A percentile compares a stretch with the other conserved stretches of the same genome.
phyloP scores from a whole-genome alignment of 176 grass and related monocot genomes.

The Secale cereale region DNA sequence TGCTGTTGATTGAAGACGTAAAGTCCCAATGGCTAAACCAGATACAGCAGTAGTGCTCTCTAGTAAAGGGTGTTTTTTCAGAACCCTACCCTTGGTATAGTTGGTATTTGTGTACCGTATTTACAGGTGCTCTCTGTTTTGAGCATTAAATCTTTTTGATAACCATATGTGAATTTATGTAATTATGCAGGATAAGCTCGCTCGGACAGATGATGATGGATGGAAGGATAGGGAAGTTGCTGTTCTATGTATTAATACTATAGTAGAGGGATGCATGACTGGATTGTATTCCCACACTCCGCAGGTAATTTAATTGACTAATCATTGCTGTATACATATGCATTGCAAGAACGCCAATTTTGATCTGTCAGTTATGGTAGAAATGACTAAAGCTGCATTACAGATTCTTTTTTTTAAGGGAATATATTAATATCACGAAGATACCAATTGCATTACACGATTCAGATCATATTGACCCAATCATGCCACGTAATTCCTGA shows the following conservation, averaged over 20 bases:
- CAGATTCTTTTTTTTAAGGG: too few relatives aligned
- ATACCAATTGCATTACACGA: too few relatives aligned
- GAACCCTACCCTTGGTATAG: not conserved
- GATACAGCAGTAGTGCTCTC: not conserved
- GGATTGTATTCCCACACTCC: constrained; percentile 81
- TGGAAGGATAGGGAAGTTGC: constrained; percentile 98
- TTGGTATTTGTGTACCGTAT: not conserved
- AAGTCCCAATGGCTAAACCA: not conserved
- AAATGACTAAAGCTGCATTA: not conserved
- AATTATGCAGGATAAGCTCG: constrained; percentile 81
- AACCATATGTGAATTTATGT: constrained; percentile 17
- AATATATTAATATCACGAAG: too few relatives aligned
- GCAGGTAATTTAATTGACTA: constrained; percentile 41
- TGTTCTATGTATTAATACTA: constrained; percentile 84
- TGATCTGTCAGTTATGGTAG: not conserved
- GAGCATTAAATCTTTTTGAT: constrained; percentile 11
- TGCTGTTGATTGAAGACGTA: not conserved
- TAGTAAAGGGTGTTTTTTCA: not conserved
- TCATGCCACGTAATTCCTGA: not conserved
- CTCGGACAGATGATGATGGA: constrained; percentile 55
- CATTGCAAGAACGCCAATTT: not conserved
- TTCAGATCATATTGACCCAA: not conserved
- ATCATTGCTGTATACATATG: not conserved
- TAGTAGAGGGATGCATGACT: constrained; percentile 92
- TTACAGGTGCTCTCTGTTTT: not conserved